Evolutionary conservation across 306 rosid species (phyloP), one percentile per base, ranked within the genome.

Genomic region (Pterocarpus macrocarpus): DNA sequence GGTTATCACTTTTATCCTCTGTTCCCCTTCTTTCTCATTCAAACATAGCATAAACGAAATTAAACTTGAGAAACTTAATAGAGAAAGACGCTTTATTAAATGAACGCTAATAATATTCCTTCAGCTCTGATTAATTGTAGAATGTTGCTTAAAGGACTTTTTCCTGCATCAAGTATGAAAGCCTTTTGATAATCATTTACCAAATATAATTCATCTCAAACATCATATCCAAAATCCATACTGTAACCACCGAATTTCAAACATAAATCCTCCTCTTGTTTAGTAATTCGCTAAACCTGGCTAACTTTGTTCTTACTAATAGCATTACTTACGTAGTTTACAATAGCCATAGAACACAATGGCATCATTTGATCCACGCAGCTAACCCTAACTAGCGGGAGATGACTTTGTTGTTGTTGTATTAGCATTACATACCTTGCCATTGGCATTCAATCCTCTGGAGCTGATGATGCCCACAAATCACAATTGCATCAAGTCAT

Each of bases 391-490:
- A 2, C 15, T 12, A 11, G 15, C 10, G 53, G 14, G 9, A 9
- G 2, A 47, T 47, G 53, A 61, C 50, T 70, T 34, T 70, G 16
- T 59, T 70, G 15, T 72, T 2, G 10, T 2, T 28, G 15, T 47
- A 49, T 71, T 52, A 71, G 14, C 36, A 22, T 44, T 28, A 9
- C 50, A 13, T 71, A 44, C 73, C 58, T 69, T 32, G 34, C n/a
- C 7, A 14, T 8, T 52, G 49, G 76, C 62, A 49, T 32, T 53
- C 15, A 71, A 15, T 52, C 34, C 76, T n/a, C 32, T 53, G 64
- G 49, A 49, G 49, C 9, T 71, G 33, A 71, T 17, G 76, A 35
- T 34, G 64, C 47, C 53, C 66, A 36, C 36, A 72, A 36, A 56
- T 35, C 52, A 55, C 52, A 55, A 55, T 35, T 57, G 63, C 64